A percentile compares a stretch with the other conserved stretches of the same genome.
Conservation (phyloP, 768 basidiomycete species). For the Collybia mongolica region DNA sequence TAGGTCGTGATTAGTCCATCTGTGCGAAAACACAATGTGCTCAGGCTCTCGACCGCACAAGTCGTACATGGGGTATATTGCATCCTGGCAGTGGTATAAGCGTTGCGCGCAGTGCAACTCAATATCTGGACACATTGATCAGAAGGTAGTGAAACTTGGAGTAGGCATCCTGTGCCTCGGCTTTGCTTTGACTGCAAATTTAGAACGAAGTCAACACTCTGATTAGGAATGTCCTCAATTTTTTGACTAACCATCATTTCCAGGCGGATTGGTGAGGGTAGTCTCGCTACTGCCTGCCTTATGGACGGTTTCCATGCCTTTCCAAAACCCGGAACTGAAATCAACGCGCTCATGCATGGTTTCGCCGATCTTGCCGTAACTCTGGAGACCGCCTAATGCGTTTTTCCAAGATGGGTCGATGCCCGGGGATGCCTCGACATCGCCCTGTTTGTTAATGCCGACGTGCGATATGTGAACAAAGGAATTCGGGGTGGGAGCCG, state of each 20-base stretch:
- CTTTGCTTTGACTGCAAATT: conserved; percentile 4
- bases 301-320: conserved; percentile 21
- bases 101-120: background rate
- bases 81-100: background rate
- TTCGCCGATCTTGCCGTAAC: conserved; percentile 10
- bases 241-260: conserved; percentile 3
- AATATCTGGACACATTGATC: background rate
- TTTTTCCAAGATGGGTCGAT: conserved; percentile 54
- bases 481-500: conserved; percentile 55
- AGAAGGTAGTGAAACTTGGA: conserved; percentile 13
- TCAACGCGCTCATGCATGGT: conserved; percentile 25
- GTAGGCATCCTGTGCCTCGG: conserved; percentile 10
- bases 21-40: too few relatives aligned
- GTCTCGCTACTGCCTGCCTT: conserved; percentile 1
- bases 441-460: conserved; percentile 49
- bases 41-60: too few relatives aligned
- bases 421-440: conserved; percentile 51
- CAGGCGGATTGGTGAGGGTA: conserved; percentile 1
- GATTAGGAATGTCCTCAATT: too few relatives aligned
- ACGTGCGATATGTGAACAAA: conserved; percentile 70
- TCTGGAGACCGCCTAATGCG: conserved; percentile 27
- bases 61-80: too few relatives aligned
- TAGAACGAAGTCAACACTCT: background rate
- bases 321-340: conserved; percentile 32
- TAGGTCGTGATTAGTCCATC: too few relatives aligned